These are phyloP conservation scores for Obelidium mucronatum DNA, from an alignment of 192 early-diverging fungal genomes.

Conservation along the genomic window DNA sequence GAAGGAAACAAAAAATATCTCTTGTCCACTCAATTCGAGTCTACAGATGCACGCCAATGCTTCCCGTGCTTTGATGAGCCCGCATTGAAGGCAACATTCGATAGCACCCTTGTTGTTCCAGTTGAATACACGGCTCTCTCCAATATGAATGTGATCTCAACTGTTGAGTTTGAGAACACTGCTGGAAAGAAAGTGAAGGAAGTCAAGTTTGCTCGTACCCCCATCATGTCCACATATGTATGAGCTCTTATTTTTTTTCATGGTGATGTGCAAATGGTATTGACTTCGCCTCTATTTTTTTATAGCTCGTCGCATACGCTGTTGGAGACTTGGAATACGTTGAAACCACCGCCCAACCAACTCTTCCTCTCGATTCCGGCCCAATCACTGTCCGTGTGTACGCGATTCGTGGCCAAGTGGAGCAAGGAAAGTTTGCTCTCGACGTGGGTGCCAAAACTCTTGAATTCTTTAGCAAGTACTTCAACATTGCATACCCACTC, in stretches of 20 bases:
- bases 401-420: constrained; percentile 77
- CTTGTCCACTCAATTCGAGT: constrained; percentile 95
- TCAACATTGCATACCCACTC: constrained; percentile 88
- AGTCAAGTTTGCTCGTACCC: constrained; percentile 89
- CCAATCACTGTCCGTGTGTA: constrained; percentile 88
- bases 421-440: constrained; percentile 84
- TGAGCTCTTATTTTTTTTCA: constrained; percentile 22
- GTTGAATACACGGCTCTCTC: constrained; percentile 81
- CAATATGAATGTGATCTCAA: constrained; percentile 83
- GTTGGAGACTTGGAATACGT: constrained; percentile 94
- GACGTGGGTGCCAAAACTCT: constrained; percentile 76
- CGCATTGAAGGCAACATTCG: constrained; percentile 92
- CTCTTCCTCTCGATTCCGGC: constrained; percentile 61
- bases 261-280: constrained; percentile 58
- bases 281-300: constrained; percentile 57
- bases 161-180: constrained; percentile 62
- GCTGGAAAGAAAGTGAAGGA: constrained; percentile 70
- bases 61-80: constrained; percentile 99
- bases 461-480: constrained; percentile 88
- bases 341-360: constrained; percentile 76
- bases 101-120: constrained; percentile 83
- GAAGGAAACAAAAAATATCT: constrained; percentile 62
- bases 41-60: constrained; percentile 86
- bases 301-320: constrained; percentile 80
- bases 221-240: constrained; percentile 94